Conservation (phyloP, 75 land plant genomes). For the Chamaecyparis obtusa region DNA sequence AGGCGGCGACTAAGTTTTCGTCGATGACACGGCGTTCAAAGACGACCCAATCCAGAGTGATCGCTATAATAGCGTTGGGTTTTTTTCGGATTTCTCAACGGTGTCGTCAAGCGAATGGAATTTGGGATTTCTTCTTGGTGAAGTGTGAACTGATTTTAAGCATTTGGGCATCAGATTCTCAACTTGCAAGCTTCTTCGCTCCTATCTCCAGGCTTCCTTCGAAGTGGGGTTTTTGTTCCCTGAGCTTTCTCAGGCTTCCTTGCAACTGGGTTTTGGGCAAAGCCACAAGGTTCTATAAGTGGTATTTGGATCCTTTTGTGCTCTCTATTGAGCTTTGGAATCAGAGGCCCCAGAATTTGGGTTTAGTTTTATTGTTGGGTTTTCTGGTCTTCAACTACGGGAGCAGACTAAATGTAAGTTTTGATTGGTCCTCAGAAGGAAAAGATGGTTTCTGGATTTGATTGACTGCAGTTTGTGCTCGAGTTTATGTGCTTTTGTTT, state of each 20-base stretch:
- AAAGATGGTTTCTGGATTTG: neutral
- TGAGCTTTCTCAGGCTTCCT: slow-evolving; percentile 1
- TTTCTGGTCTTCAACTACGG: neutral
- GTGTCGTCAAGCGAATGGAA: neutral
- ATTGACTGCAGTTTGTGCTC: neutral
- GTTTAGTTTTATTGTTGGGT: neutral
- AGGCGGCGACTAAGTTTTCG: neutral
- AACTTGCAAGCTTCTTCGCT: neutral
- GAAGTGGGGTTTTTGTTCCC: neutral
- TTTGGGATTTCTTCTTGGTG: neutral
- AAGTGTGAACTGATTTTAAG: neutral
- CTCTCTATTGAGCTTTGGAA: neutral
- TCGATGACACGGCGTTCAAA: slow-evolving; percentile 1
- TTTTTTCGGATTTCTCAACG: neutral
- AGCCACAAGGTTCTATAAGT: neutral
- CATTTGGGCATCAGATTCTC: slow-evolving; percentile 4
- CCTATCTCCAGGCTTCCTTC: neutral
- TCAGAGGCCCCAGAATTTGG: neutral
- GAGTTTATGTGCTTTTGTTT: neutral
- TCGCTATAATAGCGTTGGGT: neutral
- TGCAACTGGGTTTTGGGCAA: neutral
- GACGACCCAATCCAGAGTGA: neutral
- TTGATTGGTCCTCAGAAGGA: neutral
- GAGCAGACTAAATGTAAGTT: neutral
- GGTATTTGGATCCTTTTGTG: neutral